phyloP scores from a whole-genome alignment of 345 rosid genomes.

The Clarkia xantiana region DNA sequence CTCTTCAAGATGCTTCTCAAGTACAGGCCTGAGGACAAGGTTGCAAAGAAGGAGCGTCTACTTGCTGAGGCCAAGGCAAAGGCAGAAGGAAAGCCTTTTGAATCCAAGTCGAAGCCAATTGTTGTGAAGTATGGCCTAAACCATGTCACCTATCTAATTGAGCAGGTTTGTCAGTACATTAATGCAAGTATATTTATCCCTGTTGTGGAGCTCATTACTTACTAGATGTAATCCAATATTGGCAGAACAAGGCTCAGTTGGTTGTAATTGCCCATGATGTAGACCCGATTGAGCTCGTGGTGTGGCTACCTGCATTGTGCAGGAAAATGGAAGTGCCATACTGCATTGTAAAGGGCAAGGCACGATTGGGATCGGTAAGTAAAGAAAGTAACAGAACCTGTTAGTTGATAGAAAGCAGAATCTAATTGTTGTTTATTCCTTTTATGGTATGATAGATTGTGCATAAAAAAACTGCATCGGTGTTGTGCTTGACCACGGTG shows the following conservation, averaged over 20 bases:
- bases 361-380: slow-evolving; percentile 26
- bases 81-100: slow-evolving; percentile 41
- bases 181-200: too few species aligned
- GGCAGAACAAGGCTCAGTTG: slow-evolving; percentile 43
- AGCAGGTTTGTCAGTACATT: too few species aligned
- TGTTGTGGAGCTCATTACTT: too few species aligned
- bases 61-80: slow-evolving; percentile 40
- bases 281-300: slow-evolving; percentile 39
- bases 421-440: neutral
- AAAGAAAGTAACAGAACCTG: neutral
- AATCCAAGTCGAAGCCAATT: slow-evolving; percentile 39
- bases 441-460: slow-evolving; percentile 25
- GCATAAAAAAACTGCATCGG: slow-evolving; percentile 59
- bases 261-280: slow-evolving; percentile 42
- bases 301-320: slow-evolving; percentile 39
- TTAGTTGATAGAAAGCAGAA: too few species aligned
- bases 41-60: slow-evolving; percentile 43
- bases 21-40: slow-evolving; percentile 46
- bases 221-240: neutral
- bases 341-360: slow-evolving; percentile 38
- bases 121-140: slow-evolving; percentile 52
- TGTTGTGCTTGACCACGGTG: slow-evolving; percentile 48
- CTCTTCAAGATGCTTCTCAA: slow-evolving; percentile 48
- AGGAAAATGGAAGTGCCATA: slow-evolving; percentile 39
- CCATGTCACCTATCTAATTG: slow-evolving; percentile 51